Conservation (phyloP, 2,329 filamentous ascomycete genomes). For the Fusarium transvaalense region DNA sequence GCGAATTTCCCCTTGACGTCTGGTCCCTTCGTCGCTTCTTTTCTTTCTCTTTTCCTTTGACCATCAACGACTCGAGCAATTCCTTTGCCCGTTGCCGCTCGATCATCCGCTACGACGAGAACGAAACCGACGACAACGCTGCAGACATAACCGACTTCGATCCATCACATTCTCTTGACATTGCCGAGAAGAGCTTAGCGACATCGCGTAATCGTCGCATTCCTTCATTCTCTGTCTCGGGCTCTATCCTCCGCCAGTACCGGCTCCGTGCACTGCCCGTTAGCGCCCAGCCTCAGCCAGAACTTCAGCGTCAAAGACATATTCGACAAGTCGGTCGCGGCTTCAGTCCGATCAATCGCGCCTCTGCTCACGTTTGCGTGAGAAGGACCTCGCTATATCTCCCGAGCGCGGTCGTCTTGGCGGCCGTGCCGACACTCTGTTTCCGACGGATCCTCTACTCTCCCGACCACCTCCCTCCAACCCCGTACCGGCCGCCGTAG, state of each 20-base stretch:
- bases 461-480: conserved; percentile 47
- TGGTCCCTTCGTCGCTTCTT: conserved; percentile 40
- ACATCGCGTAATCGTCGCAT: conserved; percentile 33
- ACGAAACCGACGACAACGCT: conserved; percentile 10
- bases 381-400: conserved; percentile 47
- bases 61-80: conserved; percentile 44
- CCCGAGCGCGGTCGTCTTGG: conserved; percentile 59
- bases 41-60: conserved; percentile 40
- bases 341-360: conserved; percentile 6
- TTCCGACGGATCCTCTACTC: conserved; percentile 64
- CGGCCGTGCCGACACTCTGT: conserved; percentile 58
- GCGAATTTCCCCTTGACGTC: conserved; percentile 36
- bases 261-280: conserved; percentile 32
- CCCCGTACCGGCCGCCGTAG: conserved; percentile 48
- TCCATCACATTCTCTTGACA: conserved; percentile 7
- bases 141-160: neutral
- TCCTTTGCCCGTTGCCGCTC: conserved; percentile 33
- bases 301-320: conserved; percentile 14
- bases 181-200: conserved; percentile 27
- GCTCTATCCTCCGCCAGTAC: conserved; percentile 33
- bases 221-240: conserved; percentile 35
- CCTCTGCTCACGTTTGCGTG: conserved; percentile 43
- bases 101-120: conserved; percentile 26
- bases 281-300: conserved; percentile 22
- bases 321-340: conserved; percentile 16